Evolutionary conservation across 805 yeast species (phyloP), one percentile per base, ranked within the genome.

Genomic region (Lipomyces japonicus): DNA sequence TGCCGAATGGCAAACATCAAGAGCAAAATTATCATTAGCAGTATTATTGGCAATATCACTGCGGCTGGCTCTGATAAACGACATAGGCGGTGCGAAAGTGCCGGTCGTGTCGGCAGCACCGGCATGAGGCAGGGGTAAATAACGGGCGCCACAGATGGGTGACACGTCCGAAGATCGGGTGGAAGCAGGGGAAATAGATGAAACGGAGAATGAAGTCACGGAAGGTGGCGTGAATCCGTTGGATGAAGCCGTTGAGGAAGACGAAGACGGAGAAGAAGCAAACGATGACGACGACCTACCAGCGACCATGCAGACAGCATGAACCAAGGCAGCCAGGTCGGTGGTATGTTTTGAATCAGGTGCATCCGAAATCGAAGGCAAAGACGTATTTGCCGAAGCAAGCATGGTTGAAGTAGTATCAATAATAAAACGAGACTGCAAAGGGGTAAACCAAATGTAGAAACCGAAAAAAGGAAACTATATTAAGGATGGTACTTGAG

Each of bases 211-310:
- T 24, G 40, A 42, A 10, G 46, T 9, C 28, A 34, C 16, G 19
- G 46, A 42, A 14, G 46, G 46, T 23, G 43, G 32, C n/a, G n/a
- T n/a, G 35, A 23, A 40, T 21, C 25, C 43, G 18, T 40, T 36
- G 24, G 19, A 18, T 12, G 37, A 18, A n/a, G 43, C 21, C 18
- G 35, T 16, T 14, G 43, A 40, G 23, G 43, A 5, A 9, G 19
- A 10, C 12, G 43, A 40, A 12, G n/a, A 14, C n/a, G 5, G 7
- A 14, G 7, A 6, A 9, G 6, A 6, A 14, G 10, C 37, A 19
- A 6, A 6, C 14, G 4, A 9, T 5, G 5, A 23, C 16, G 7
- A 18, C 16, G 6, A 18, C 18, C 36, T n/a, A 36, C 25, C 39
- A 18, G 24, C 24, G 5, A 19, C 39, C 25, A 36, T 9, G 7